These are phyloP conservation scores for Candida sp. DNA, from an alignment of 1,139 yeast genomes.

Conservation along the genomic window DNA sequence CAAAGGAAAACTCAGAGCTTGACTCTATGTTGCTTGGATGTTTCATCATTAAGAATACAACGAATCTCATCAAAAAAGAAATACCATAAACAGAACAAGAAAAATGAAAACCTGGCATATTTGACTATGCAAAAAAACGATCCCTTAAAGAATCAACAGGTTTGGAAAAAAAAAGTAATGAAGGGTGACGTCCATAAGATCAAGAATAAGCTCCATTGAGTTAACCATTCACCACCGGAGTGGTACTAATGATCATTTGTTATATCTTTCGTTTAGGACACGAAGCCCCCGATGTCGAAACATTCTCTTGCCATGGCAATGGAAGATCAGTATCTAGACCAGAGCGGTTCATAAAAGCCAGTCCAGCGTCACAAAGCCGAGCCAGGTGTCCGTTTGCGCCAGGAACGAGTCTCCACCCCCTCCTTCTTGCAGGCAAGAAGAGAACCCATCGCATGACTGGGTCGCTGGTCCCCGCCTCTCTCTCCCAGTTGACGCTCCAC, in stretches of 20 bases:
- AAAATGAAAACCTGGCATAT: constrained; percentile 57
- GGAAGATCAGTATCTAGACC: not conserved
- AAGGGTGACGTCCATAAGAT: constrained; percentile 55
- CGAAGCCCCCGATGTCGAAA: constrained; percentile 65
- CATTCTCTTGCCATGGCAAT: constrained; percentile 10
- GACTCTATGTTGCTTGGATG: constrained; percentile 88
- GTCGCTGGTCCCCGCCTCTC: no score
- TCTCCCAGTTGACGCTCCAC: not conserved
- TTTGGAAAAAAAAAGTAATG: constrained; percentile 25
- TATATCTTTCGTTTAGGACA: constrained; percentile 79
- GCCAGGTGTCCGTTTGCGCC: not conserved
- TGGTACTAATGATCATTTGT: constrained; percentile 53
- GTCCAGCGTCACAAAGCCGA: not conserved
- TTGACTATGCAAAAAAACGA: constrained; percentile 59
- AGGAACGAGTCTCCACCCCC: no score
- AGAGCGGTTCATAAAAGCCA: constrained; percentile 13
- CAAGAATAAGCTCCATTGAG: constrained; percentile 96
- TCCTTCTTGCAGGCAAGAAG: constrained; percentile 1
- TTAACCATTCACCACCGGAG: constrained; percentile 36
- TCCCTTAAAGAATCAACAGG: constrained; percentile 20
- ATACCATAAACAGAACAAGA: constrained; percentile 4
- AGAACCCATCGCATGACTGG: not conserved
- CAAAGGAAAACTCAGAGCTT: constrained; percentile 73
- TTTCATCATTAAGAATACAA: constrained; percentile 63
- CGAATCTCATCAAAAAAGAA: not conserved